phyloP scores from a whole-genome alignment of 1,139 yeast genomes.

The Zygoascus meyerae region DNA sequence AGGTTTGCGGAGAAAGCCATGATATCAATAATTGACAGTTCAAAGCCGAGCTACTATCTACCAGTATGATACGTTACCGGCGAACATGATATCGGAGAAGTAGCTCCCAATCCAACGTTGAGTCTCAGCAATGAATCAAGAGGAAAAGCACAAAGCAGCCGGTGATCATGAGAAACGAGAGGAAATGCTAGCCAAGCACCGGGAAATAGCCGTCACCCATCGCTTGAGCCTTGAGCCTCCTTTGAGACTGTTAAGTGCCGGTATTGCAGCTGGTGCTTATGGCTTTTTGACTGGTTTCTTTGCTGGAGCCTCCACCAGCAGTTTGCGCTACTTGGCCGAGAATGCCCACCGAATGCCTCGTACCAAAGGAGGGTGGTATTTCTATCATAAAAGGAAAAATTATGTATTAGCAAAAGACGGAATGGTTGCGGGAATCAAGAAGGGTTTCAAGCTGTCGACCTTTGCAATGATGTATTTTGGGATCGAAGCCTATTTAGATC shows the following conservation, averaged over 20 bases:
- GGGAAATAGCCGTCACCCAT: constrained; percentile 13
- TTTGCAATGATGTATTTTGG: constrained; percentile 53
- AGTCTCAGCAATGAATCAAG: not conserved
- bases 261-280: constrained; percentile 37
- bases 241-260: constrained; percentile 37
- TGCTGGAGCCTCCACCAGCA: constrained; percentile 51
- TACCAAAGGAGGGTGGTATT: constrained; percentile 83
- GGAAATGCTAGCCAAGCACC: not conserved
- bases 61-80: too few relatives aligned
- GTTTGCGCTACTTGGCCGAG: constrained; percentile 64
- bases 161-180: not conserved
- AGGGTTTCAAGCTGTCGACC: constrained; percentile 42
- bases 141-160: constrained; percentile 3
- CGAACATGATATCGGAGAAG: too few relatives aligned
- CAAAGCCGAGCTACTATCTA: too few relatives aligned
- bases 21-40: not conserved
- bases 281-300: constrained; percentile 62
- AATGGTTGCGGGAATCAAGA: constrained; percentile 40
- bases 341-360: constrained; percentile 77
- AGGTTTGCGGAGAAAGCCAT: constrained; percentile 1
- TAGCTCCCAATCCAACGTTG: not conserved
- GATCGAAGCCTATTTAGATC: constrained; percentile 57
- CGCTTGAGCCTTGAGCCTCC: constrained; percentile 40
- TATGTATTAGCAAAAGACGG: constrained; percentile 63
- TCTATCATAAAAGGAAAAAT: constrained; percentile 79